Percentiles rank a stretch among this genome's conserved stretches.
phyloP scores from a whole-genome alignment of 1,284 basidiomycete species.

The Austroboletus novae-zelandiae region DNA sequence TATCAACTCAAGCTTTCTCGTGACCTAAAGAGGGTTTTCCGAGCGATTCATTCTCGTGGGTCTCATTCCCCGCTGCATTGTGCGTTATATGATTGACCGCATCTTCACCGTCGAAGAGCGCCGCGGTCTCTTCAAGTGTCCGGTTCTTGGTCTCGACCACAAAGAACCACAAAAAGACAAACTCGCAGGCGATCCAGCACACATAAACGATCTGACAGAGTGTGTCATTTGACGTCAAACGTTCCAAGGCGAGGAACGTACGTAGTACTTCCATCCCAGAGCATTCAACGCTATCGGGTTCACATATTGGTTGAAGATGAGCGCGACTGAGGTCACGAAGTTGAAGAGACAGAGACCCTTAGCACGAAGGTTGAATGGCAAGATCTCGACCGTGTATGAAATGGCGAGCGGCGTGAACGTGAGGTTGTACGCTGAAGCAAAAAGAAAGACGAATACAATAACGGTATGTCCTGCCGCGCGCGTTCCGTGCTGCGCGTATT shows the following conservation, averaged over 20 bases:
- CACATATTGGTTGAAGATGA: slow-evolving; percentile 80
- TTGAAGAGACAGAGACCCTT: slow-evolving; percentile 78
- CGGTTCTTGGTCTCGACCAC: slow-evolving; percentile 71
- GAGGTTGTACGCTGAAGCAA: slow-evolving; percentile 55
- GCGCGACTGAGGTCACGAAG: slow-evolving; percentile 61
- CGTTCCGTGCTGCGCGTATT: slow-evolving; percentile 46
- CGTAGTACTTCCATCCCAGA: slow-evolving; percentile 63
- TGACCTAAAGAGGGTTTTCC: no score
- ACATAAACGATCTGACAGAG: slow-evolving; percentile 56
- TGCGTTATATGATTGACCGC: slow-evolving; percentile 42
- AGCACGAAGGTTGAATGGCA: slow-evolving; percentile 70
- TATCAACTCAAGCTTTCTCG: no score
- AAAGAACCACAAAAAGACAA: slow-evolving; percentile 62
- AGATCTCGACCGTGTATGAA: slow-evolving; percentile 72
- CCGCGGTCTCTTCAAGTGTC: slow-evolving; percentile 73
- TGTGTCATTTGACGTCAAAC: no score
- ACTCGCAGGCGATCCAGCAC: slow-evolving; percentile 64
- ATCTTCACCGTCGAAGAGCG: slow-evolving; percentile 65
- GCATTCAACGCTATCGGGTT: slow-evolving; percentile 68
- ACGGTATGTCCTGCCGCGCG: slow-evolving; percentile 55
- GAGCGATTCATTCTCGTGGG: no score
- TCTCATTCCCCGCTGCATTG: no score
- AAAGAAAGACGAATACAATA: slow-evolving; percentile 75
- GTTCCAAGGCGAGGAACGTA: not conserved
- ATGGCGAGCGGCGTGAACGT: slow-evolving; percentile 62